A percentile compares a stretch with the other conserved stretches of the same genome.
phyloP scores from a whole-genome alignment of 2,329 filamentous ascomycete genomes.

The Metarhizium anisopliae region DNA sequence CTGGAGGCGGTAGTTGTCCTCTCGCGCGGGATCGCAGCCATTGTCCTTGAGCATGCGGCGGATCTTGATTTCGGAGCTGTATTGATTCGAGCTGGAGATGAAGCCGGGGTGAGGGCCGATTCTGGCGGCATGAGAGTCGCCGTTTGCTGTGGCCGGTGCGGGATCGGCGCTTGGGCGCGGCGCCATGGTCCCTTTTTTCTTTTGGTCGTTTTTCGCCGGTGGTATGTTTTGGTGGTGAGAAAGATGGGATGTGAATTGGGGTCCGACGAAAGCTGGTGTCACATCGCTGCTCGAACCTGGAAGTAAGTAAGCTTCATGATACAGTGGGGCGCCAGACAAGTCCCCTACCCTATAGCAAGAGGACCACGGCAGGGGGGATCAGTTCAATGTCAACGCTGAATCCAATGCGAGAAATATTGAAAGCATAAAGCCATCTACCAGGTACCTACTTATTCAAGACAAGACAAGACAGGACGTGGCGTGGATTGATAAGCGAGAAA shows the following conservation, averaged over 20 bases:
- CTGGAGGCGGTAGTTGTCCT: slow-evolving; percentile 73
- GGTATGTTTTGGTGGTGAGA: background rate
- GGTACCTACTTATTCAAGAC: too few relatives aligned
- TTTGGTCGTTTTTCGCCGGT: background rate
- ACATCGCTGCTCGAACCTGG: too few relatives aligned
- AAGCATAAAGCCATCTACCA: background rate
- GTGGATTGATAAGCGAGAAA: background rate
- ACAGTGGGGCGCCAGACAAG: too few relatives aligned
- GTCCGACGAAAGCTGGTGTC: too few relatives aligned
- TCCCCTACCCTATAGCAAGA: too few relatives aligned
- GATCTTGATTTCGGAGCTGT: slow-evolving; percentile 73
- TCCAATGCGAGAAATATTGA: background rate
- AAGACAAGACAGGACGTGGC: background rate
- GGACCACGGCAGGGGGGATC: too few relatives aligned
- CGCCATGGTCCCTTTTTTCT: slow-evolving; percentile 4
- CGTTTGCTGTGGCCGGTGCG: slow-evolving; percentile 6
- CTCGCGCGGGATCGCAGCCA: slow-evolving; percentile 65
- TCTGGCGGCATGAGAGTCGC: slow-evolving; percentile 3
- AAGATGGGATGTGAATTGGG: background rate
- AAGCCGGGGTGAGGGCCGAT: slow-evolving; percentile 37
- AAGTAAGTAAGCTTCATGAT: too few relatives aligned
- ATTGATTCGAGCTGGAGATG: slow-evolving; percentile 51
- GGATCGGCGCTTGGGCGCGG: slow-evolving; percentile 1
- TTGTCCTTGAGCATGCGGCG: slow-evolving; percentile 62
- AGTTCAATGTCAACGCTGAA: too few relatives aligned